Evolutionary conservation across 257 asterid genomes (phyloP), one percentile per base, ranked within the genome.

Genomic region (Haberlea rhodopensis): DNA sequence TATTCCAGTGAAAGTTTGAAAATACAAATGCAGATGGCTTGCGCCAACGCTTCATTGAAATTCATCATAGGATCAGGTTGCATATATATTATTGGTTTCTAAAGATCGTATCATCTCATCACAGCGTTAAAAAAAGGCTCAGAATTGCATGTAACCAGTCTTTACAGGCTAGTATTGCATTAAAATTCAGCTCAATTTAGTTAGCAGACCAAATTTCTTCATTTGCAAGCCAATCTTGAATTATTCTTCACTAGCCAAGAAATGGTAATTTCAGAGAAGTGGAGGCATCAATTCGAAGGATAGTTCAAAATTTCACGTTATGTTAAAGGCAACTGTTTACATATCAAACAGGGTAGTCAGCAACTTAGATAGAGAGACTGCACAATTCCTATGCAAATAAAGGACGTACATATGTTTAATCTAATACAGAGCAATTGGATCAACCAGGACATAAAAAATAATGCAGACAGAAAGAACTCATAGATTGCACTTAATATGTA

Each of bases 401-500:
- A 56, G 52, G 23, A 49, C 3, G 21, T 13, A 55, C 15, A n/a
- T 26, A 32, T 9, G 43, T 1, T n/a, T 37, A 37, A 3, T 37
- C 5, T 37, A 37, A 10, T 37, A 4, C 10, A 2, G 46, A 37
- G 46, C 11, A 13, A 37, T 13, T 37, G 46, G 46, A n/a, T 8
- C 43, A 37, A 13, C n/a, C 46, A 37, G n/a, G 16, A 34, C 3
- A 34, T 21, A 31, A 15, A 11, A 59, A 66, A 43, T 0, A n/a
- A 19, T 34, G 22, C 7, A 11, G 23, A 25, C 2, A 25, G 49
- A 29, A 62, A 51, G 23, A 51, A 56, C n/a, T 20, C 51, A 58
- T 34, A 45, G 45, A 65, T 37, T 49, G 62, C 45, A 72, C 16
- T 63, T 18, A 52, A 53, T 37, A 48, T 82, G 19, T 81, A 91